A percentile compares a stretch with the other conserved stretches of the same genome.
Conservation (phyloP, 1,139 yeast species). For the Candida dubliniensis region DNA sequence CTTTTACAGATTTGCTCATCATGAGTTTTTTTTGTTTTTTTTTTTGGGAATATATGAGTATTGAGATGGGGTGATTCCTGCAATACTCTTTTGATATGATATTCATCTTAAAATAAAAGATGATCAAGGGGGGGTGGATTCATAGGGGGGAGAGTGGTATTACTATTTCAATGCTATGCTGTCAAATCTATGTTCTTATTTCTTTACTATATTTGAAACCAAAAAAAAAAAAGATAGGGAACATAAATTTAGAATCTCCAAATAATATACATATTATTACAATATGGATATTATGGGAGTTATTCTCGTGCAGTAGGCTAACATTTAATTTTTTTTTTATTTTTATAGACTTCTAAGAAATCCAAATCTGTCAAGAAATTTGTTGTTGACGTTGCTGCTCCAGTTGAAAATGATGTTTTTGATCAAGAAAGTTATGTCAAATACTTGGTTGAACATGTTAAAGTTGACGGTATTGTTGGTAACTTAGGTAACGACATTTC, state of each 20-base stretch:
- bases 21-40: no score
- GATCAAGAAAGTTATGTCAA: constrained; percentile 98
- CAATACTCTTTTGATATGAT: no score
- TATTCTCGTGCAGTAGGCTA: constrained; percentile 56
- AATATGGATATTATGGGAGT: no score
- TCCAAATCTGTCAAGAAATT: constrained; percentile 81
- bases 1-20: no score
- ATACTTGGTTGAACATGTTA: constrained; percentile 98
- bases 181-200: constrained; percentile 16
- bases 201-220: constrained; percentile 7
- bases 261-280: no score
- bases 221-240: constrained; percentile 16
- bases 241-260: constrained; percentile 16
- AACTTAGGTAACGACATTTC: constrained; percentile 95
- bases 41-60: no score
- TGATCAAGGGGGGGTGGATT: no score
- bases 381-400: constrained; percentile 96
- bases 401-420: constrained; percentile 95
- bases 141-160: constrained; percentile 11
- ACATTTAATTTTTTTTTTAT: constrained; percentile 36
- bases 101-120: no score
- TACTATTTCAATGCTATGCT: constrained; percentile 15
- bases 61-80: no score
- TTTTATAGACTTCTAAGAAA: constrained; percentile 71
- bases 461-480: constrained; percentile 95